phyloP scores from a whole-genome alignment of 306 rosid genomes.

The Rosa chinensis region DNA sequence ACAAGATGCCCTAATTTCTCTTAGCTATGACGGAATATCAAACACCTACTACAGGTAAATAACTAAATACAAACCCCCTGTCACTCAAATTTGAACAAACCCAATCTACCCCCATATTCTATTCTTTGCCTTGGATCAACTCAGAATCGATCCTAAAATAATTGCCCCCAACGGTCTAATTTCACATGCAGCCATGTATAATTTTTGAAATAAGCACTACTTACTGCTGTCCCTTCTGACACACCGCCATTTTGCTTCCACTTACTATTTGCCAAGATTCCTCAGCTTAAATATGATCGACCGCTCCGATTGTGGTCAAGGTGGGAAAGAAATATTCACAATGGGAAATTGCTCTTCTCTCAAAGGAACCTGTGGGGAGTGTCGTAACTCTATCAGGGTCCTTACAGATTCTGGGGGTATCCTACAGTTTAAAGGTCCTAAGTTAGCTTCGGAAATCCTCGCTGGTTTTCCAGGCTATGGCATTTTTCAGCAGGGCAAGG shows the following conservation, averaged over 20 bases:
- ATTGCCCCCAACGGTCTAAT: constrained; percentile 62
- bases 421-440: constrained; percentile 58
- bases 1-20: background rate
- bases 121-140: constrained; percentile 45
- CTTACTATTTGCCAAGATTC: constrained; percentile 20
- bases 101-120: constrained; percentile 39
- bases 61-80: constrained; percentile 10
- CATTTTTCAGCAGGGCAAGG: constrained; percentile 51
- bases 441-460: constrained; percentile 56
- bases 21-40: background rate
- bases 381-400: constrained; percentile 51
- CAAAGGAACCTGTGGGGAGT: constrained; percentile 47
- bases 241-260: constrained; percentile 32
- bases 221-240: constrained; percentile 21
- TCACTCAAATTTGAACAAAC: constrained; percentile 37
- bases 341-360: constrained; percentile 80
- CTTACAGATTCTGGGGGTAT: constrained; percentile 54
- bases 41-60: constrained; percentile 11
- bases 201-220: constrained; percentile 19
- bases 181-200: constrained; percentile 56
- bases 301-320: background rate
- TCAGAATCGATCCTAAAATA: constrained; percentile 12
- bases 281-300: constrained; percentile 11
- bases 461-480: constrained; percentile 46
- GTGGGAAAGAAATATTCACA: background rate